Percentiles rank a stretch among this genome's conserved stretches.
phyloP scores from a whole-genome alignment of 1,284 basidiomycete species.

The Leucocoprinus gongylophorus region DNA sequence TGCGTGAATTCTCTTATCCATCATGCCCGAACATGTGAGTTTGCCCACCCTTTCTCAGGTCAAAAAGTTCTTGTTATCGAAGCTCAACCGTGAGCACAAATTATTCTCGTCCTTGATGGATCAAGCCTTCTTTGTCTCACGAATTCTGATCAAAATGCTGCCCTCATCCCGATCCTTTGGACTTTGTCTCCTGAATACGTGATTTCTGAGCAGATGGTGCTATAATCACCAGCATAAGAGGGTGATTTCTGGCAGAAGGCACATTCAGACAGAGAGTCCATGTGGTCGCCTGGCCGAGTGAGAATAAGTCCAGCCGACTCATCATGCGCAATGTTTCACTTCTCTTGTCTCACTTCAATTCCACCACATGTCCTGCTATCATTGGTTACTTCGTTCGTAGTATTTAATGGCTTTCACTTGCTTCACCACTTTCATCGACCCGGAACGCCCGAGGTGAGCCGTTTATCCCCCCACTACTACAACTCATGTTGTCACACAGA shows the following conservation, averaged over 20 bases:
- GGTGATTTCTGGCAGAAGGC: neutral
- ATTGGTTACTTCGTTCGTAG: too few species aligned
- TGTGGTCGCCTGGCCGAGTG: constrained; percentile 1
- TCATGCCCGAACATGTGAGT: neutral
- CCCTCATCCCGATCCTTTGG: neutral
- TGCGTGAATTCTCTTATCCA: neutral
- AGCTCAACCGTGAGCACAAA: neutral
- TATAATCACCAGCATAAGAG: neutral
- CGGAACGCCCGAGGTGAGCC: too few species aligned
- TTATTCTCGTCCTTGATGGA: neutral
- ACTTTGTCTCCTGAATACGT: too few species aligned
- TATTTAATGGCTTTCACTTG: too few species aligned
- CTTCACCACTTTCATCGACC: too few species aligned
- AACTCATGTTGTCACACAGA: too few species aligned
- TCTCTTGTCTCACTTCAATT: too few species aligned
- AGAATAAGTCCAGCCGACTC: too few species aligned
- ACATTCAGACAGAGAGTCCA: neutral
- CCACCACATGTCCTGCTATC: too few species aligned
- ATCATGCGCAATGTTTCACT: too few species aligned
- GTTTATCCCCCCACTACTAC: too few species aligned
- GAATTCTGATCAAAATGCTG: neutral
- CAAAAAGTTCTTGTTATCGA: constrained; percentile 22
- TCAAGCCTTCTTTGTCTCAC: constrained; percentile 1
- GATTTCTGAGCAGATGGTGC: neutral
- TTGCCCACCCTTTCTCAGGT: too few species aligned